These are phyloP conservation scores for Aristolochia contorta DNA, from an alignment of 164 flowering plant genomes.

Conservation along the genomic window DNA sequence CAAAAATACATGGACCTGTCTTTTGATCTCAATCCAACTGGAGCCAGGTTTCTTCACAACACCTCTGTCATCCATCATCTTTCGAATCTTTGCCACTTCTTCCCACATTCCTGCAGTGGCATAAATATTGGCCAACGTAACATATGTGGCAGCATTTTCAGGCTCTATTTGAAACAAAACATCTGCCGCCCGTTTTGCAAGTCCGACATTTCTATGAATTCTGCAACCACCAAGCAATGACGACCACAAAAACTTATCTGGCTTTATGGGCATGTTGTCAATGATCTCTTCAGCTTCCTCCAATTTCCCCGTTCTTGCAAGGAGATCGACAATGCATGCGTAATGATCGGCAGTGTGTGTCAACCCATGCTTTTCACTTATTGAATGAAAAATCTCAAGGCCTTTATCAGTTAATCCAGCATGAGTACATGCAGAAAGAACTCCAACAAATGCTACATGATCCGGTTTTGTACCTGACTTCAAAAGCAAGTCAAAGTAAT, in stretches of 20 bases:
- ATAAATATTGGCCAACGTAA: conserved; percentile 25
- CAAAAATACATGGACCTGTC: conserved; percentile 17
- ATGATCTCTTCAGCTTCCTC: conserved; percentile 25
- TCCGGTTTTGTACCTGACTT: conserved; percentile 21
- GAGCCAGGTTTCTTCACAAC: conserved; percentile 26
- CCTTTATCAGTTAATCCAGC: conserved; percentile 26
- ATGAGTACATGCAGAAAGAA: conserved; percentile 28
- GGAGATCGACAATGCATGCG: conserved; percentile 26
- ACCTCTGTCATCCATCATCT: conserved; percentile 18
- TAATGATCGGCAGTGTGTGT: conserved; percentile 20
- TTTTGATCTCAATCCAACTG: conserved; percentile 23
- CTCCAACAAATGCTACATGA: conserved; percentile 24
- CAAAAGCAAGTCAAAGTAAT: conserved; percentile 20
- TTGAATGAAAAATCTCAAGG: conserved; percentile 19
- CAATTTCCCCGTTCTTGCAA: conserved; percentile 20
- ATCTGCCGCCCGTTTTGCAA: conserved; percentile 25
- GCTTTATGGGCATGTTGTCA: conserved; percentile 23
- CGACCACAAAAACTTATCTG: conserved; percentile 26
- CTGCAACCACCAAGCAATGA: conserved; percentile 28
- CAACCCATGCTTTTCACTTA: conserved; percentile 20
- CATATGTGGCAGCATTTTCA: conserved; percentile 28
- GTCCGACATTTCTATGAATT: conserved; percentile 18
- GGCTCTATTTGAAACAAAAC: conserved; percentile 25
- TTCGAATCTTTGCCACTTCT: conserved; percentile 20
- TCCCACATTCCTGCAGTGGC: conserved; percentile 28